phyloP scores from a whole-genome alignment of 495 filamentous ascomycete genomes.

The Neurospora sp. region DNA sequence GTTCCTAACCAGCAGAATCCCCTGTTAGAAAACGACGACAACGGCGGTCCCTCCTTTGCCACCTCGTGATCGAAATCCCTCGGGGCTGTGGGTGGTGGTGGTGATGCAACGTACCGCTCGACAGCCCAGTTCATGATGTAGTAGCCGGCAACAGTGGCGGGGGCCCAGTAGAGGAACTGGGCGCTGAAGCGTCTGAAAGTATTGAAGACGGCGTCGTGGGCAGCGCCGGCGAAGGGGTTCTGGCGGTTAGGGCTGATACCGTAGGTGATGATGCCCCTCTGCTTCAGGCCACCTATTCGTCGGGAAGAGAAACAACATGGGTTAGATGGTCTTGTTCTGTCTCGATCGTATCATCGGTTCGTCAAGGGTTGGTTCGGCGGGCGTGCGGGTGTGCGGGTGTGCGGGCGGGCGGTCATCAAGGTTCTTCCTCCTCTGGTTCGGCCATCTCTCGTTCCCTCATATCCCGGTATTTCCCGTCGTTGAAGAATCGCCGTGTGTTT shows the following conservation, averaged over 20 bases:
- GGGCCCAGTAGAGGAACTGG: constrained; percentile 75
- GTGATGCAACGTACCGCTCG: constrained; percentile 52
- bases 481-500: neutral
- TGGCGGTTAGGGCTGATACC: constrained; percentile 43
- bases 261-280: constrained; percentile 49
- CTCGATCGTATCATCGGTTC: neutral
- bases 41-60: neutral
- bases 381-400: too few species aligned
- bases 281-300: constrained; percentile 34
- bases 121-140: constrained; percentile 75
- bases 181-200: constrained; percentile 46
- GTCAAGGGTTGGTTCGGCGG: neutral
- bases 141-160: constrained; percentile 68
- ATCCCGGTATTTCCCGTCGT: neutral
- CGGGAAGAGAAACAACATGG: constrained; percentile 10
- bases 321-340: neutral
- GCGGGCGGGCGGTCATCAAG: neutral
- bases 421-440: neutral
- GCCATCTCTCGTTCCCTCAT: neutral
- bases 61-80: neutral
- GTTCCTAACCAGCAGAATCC: constrained; percentile 48
- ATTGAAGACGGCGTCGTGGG: constrained; percentile 52
- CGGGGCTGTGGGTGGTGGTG: neutral
- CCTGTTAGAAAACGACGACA: constrained; percentile 8
- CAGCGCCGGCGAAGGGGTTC: constrained; percentile 46